phyloP scores from a whole-genome alignment of 2,329 filamentous ascomycete species.

The Ophiostoma sp. region DNA sequence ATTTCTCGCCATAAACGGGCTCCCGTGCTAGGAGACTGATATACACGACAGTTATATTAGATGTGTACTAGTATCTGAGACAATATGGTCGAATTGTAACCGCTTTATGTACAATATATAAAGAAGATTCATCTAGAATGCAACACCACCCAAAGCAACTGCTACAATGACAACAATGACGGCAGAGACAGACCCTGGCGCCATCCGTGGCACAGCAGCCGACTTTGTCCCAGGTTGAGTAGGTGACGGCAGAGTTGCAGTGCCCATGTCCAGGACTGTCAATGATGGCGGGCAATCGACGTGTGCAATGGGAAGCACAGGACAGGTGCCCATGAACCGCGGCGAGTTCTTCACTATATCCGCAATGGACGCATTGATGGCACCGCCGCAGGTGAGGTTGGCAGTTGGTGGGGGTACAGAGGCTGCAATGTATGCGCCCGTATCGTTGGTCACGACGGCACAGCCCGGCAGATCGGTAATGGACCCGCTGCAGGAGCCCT shows the following conservation, averaged over 20 bases:
- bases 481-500: background rate
- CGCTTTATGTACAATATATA: background rate
- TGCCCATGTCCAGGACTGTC: background rate
- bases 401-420: background rate
- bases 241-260: background rate
- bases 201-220: background rate
- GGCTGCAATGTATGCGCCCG: background rate
- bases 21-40: background rate
- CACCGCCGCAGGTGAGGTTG: background rate
- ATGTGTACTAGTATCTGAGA: background rate
- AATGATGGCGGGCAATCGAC: background rate
- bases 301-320: background rate
- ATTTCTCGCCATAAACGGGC: background rate
- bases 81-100: background rate
- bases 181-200: background rate
- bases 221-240: background rate
- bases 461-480: background rate
- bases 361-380: background rate
- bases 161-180: background rate
- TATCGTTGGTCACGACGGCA: slow-evolving; percentile 3
- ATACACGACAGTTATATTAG: background rate
- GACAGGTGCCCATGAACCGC: background rate
- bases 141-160: background rate
- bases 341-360: background rate
- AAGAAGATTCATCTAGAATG: background rate